A percentile compares a stretch with the other conserved stretches of the same genome.
phyloP scores from a whole-genome alignment of 345 rosid species.

The Raphanus sativus region DNA sequence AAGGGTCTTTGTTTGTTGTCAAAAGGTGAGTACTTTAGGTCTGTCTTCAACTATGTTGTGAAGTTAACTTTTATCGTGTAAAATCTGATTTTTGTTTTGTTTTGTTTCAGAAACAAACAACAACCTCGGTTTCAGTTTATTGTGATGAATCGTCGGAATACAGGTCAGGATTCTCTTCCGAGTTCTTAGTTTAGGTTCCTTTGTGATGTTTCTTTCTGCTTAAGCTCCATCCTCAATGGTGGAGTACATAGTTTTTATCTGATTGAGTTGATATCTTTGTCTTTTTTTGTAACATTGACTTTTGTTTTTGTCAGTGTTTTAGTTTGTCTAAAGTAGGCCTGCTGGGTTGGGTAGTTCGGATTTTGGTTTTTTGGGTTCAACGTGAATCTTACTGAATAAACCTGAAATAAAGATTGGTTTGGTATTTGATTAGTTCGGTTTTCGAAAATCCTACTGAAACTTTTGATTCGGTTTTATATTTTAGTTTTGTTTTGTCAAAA shows the following conservation, averaged over 20 bases:
- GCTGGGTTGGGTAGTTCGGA: neutral
- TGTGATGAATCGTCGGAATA: constrained; percentile 91
- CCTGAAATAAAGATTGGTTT: too few species aligned
- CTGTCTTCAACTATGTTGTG: neutral
- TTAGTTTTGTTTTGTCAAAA: too few species aligned
- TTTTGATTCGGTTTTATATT: too few species aligned
- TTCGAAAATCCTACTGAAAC: too few species aligned
- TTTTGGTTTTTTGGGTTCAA: too few species aligned
- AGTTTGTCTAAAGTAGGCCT: neutral
- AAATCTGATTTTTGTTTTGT: neutral
- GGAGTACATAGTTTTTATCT: too few species aligned
- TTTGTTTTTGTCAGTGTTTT: neutral
- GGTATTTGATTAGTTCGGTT: too few species aligned
- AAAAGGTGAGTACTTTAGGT: constrained; percentile 54
- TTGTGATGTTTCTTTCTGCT: neutral
- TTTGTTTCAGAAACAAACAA: constrained; percentile 63
- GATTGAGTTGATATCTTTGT: too few species aligned
- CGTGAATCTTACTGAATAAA: too few species aligned
- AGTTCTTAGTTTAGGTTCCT: neutral
- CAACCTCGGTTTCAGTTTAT: constrained; percentile 96
- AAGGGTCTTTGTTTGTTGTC: constrained; percentile 93
- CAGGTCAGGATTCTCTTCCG: constrained; percentile 34
- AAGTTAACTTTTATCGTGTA: neutral
- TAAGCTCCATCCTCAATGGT: too few species aligned
- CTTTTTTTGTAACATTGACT: neutral